A percentile compares a stretch with the other conserved stretches of the same genome.
Conservation (phyloP, 768 basidiomycete genomes). For the Boletus fagicola region DNA sequence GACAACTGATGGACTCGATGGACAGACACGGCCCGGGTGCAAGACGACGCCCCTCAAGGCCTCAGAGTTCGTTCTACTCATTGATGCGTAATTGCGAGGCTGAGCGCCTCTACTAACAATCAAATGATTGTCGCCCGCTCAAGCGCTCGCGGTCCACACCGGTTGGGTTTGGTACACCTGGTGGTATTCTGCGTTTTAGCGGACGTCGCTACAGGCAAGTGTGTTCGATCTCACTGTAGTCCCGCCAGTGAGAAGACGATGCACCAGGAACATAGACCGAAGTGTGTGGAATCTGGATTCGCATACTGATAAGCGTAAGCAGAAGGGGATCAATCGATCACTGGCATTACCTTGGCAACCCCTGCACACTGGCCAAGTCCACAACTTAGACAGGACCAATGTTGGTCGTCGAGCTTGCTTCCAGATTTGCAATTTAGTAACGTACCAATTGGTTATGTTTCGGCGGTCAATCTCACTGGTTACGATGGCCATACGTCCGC, state of each 20-base stretch:
- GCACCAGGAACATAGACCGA: neutral
- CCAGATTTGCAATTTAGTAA: too few relatives aligned
- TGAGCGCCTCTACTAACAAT: too few relatives aligned
- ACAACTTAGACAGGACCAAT: neutral
- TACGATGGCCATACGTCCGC: neutral
- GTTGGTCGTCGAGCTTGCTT: neutral
- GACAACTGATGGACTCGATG: neutral
- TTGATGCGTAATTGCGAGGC: too few relatives aligned
- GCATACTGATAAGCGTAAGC: neutral
- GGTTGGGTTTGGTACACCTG: neutral
- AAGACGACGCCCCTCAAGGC: too few relatives aligned
- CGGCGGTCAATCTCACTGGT: neutral
- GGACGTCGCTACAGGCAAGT: neutral
- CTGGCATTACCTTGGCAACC: neutral
- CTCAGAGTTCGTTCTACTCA: too few relatives aligned
- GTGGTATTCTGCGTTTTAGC: neutral
- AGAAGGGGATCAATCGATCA: neutral
- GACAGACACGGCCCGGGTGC: neutral
- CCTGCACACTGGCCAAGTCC: neutral
- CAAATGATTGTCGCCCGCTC: too few relatives aligned
- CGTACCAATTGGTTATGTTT: neutral
- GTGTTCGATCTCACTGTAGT: neutral
- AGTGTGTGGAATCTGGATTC: neutral
- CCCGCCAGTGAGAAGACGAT: neutral
- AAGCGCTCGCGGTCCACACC: too few relatives aligned